Percentiles rank a stretch among this genome's conserved stretches.
These are phyloP conservation scores for Fusarium keratoplasticum DNA, from an alignment of 2,329 filamentous ascomycete genomes.

Conservation along the genomic window DNA sequence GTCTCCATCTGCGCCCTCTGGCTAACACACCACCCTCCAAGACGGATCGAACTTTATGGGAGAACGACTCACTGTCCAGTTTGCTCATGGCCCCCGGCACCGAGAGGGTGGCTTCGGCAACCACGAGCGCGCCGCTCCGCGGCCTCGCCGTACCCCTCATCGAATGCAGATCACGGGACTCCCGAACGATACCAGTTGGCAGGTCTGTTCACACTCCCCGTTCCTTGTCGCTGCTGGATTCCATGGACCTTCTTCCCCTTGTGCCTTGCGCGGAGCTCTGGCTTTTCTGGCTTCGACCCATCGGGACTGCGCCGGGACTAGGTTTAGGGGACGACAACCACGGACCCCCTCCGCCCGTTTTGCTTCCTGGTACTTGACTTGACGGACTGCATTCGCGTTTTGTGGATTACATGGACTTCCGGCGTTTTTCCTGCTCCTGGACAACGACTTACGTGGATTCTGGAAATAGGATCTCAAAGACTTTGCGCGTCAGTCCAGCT, in stretches of 20 bases:
- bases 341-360: constrained; percentile 41
- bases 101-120: constrained; percentile 62
- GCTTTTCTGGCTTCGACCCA: constrained; percentile 45
- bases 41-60: constrained; percentile 99
- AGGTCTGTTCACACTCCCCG: constrained; percentile 87
- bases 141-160: constrained; percentile 92
- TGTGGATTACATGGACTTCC: constrained; percentile 51
- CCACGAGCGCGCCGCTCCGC: constrained; percentile 70
- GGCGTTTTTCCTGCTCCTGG: constrained; percentile 57
- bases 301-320: constrained; percentile 42
- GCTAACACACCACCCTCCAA: constrained; percentile 53
- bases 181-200: constrained; percentile 98
- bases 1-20: constrained; percentile 22
- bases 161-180: constrained; percentile 98
- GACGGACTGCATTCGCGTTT: constrained; percentile 52
- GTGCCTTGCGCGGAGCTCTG: constrained; percentile 47
- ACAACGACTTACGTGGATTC: constrained; percentile 83
- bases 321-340: constrained; percentile 45
- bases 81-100: constrained; percentile 85
- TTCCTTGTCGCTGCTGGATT: constrained; percentile 64
- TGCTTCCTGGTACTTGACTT: constrained; percentile 51
- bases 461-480: constrained; percentile 98
- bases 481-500: constrained; percentile 94
- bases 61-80: constrained; percentile 96
- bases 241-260: constrained; percentile 51